Conservation (phyloP, 306 rosid genomes). For the Arachis stenosperma region DNA sequence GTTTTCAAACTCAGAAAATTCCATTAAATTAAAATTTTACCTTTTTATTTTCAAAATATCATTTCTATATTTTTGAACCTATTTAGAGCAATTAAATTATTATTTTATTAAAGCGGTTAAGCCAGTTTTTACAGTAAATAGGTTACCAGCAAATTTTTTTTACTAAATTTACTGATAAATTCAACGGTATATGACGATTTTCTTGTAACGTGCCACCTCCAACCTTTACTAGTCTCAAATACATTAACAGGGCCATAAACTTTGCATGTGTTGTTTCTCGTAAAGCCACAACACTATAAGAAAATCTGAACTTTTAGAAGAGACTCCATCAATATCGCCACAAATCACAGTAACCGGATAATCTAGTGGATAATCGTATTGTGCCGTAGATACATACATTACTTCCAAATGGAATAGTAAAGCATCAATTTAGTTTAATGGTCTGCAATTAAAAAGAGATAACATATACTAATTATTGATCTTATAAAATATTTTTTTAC, state of each 20-base stretch:
- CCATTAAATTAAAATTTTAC: too few relatives aligned
- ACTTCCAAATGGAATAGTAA: conserved; percentile 38
- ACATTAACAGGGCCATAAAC: conserved; percentile 39
- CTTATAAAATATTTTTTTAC: too few relatives aligned
- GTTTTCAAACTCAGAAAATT: too few relatives aligned
- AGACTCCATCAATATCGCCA: conserved; percentile 58
- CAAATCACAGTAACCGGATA: conserved; percentile 65
- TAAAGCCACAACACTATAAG: conserved; percentile 58
- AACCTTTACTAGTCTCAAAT: conserved; percentile 52
- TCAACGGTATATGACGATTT: too few relatives aligned
- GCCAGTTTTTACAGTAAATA: too few relatives aligned
- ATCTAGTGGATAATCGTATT: conserved; percentile 58
- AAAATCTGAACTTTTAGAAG: conserved; percentile 37
- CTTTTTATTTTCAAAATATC: too few relatives aligned
- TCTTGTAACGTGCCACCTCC: conserved; percentile 74
- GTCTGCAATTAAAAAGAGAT: conserved; percentile 37
- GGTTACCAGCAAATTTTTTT: too few relatives aligned
- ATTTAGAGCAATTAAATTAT: too few relatives aligned
- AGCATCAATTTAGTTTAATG: conserved; percentile 43
- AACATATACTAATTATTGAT: too few relatives aligned
- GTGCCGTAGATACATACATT: conserved; percentile 51
- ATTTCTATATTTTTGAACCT: too few relatives aligned
- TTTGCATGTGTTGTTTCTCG: conserved; percentile 54
- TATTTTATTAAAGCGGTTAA: too few relatives aligned
- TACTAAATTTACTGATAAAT: too few relatives aligned